Evolutionary conservation across 805 yeast species (phyloP), one percentile per base, ranked within the genome.

Genomic region (Pichia pseudocactophila): DNA sequence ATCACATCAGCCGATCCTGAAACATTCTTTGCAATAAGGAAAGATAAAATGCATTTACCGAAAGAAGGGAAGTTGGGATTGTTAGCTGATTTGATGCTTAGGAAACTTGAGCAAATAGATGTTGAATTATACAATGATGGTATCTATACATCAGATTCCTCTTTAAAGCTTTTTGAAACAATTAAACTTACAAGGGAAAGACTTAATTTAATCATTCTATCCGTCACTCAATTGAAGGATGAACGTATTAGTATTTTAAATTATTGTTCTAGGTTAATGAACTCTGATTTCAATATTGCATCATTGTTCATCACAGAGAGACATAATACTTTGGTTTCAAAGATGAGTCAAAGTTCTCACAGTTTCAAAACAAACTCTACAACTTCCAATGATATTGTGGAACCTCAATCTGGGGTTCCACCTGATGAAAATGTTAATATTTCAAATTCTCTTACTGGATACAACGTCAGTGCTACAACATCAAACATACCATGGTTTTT

Each of bases 241-340:
- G 88, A 82, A 54, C 69, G 87, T 43, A 87, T 81, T 44, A 73
- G 78, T 4, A 70, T 83, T 20, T 58, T 82, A 37, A 83, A 79
- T 51, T 82, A 82, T 54, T 82, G 86, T 13, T 80, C 90, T 0
- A 69, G 92, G 52, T 78, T 82, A 43, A 79, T 84, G 87, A 81
- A 81, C 50, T 78, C 79, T 46, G 83, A 80, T 53, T 73, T 81
- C 51, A 75, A 79, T 45, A 71, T 76, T 30, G 80, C 78, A 40
- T 57, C 65, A 13, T 57, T 79, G 33, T 63, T 79, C 42, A 65
- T 72, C 26, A 76, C 66, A 20, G 74, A 71, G 50, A 51, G 67
- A 31, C 67, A 63, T 43, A 62, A 63, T 40, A 62, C 66, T 1
- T 47, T 62, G 55, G 56, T 50, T 11, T 53, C 62, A 5, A 50